Percentiles rank a stretch among this genome's conserved stretches.
phyloP scores from a whole-genome alignment of 2,329 filamentous ascomycete genomes.

The Aspergillus neotritici region DNA sequence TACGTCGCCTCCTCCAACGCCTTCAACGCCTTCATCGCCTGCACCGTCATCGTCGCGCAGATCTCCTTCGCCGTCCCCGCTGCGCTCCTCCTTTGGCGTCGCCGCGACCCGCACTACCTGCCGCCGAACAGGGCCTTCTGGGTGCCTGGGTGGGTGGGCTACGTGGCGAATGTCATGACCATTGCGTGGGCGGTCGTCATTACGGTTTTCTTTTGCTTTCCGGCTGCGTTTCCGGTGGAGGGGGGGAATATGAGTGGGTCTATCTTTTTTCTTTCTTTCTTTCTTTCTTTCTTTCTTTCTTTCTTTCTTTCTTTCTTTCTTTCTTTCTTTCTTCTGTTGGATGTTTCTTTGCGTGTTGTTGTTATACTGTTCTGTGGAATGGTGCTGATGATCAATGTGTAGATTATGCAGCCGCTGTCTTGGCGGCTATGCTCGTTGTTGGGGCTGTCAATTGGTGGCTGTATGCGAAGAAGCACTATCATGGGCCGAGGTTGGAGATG shows the following conservation, averaged over 20 bases:
- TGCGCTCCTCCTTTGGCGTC: conserved; percentile 12
- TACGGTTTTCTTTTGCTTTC: conserved; percentile 19
- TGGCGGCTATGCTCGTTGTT: conserved; percentile 16
- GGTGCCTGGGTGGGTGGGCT: conserved; percentile 12
- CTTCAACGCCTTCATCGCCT: conserved; percentile 21
- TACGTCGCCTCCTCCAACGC: conserved; percentile 19
- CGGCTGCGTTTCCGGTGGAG: conserved; percentile 12
- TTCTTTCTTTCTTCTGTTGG: background rate
- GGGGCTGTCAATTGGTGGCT: conserved; percentile 17
- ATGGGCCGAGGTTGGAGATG: conserved; percentile 17
- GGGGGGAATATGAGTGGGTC: conserved; percentile 21
- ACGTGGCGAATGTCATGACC: conserved; percentile 10
- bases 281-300: background rate
- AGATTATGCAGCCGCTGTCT: conserved; percentile 19
- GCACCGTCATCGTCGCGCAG: conserved; percentile 19
- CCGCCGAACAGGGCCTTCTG: conserved; percentile 12
- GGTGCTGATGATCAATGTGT: background rate
- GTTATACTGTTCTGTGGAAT: background rate
- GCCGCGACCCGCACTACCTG: conserved; percentile 11
- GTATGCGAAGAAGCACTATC: conserved; percentile 16
- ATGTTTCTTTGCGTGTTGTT: background rate
- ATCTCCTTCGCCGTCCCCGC: conserved; percentile 20
- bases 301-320: background rate
- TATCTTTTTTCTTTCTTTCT: background rate
- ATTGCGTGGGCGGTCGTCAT: conserved; percentile 17